Base-by-base conservation (phyloP, 176 grass and related monocot species). In the Aegilops sharonensis region DNA sequence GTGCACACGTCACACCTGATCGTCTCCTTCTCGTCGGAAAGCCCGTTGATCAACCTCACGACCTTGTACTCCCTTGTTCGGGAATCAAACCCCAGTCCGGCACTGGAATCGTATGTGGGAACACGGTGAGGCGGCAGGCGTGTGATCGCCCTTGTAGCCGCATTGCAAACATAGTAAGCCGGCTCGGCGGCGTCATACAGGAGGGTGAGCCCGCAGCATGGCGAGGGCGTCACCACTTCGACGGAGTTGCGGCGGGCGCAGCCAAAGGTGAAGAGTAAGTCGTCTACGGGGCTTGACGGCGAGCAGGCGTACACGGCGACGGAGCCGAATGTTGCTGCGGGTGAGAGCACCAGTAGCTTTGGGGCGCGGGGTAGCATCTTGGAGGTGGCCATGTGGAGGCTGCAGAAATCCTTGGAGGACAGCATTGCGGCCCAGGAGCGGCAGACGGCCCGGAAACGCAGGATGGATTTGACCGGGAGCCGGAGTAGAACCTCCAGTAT, bases 101-200 rank as follows among this genome's bases (percentile, higher is more conserved):
- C 75, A 6, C 1, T 60, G 15, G 2, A 36, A 12, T 47, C 43
- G 31, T 5, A 21, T 2, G 70, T 43, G 0, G 9, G 25, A 1
- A 34, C 17, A 20, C 9, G 50, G 50, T 14, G 57, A 0, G 30
- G 75, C 7, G 75, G 75, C 29, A 78, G 29, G 8, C 50, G 14
- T 0, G 27, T 14, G 29, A 37, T 0, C 18, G 18, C 9, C 20
- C 30, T 0, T 9, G 75, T 78, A 5, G 75, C 50, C 0, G 18
- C 48, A 32, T 78, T 78, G 39, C 29, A 56, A 13, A 72, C 68
- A 72, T 72, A 42, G 68, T 72, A 72, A 42, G 68, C 68, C 37
- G 0, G 68, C 20, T 0, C 68, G 1, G 9, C 20, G 0, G 20
- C 9, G 9, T 72, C 68, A 13, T 3, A 72, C 2, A 40, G 17